Evolutionary conservation across 148 eudicot species (phyloP).

Genomic region (Hydrangea macrophylla): DNA sequence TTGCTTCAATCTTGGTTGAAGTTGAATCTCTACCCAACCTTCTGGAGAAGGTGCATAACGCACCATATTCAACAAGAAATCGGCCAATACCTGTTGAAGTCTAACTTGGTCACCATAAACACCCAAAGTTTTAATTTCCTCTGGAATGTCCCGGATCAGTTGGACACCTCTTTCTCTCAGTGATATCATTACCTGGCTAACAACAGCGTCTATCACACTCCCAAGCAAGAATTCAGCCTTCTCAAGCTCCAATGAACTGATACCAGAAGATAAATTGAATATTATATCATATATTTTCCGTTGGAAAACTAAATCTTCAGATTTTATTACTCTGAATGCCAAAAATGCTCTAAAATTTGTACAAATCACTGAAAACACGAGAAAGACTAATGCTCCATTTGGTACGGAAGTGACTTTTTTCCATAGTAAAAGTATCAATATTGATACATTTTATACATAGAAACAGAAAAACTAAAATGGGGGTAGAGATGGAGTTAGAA

Average conservation of each 20-base stretch:
- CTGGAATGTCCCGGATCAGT: constrained; percentile 84
- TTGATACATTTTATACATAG: too few relatives aligned
- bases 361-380: not conserved
- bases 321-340: not conserved
- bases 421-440: too few relatives aligned
- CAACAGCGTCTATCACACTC: constrained; percentile 79
- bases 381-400: too few relatives aligned
- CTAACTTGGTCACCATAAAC: constrained; percentile 84
- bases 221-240: constrained; percentile 70
- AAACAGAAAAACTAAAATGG: too few relatives aligned
- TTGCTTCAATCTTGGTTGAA: constrained; percentile 64
- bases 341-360: not conserved
- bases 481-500: too few relatives aligned
- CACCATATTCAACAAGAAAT: constrained; percentile 77
- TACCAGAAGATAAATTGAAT: not conserved
- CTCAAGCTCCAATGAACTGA: constrained; percentile 66
- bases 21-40: constrained; percentile 92
- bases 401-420: too few relatives aligned
- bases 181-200: constrained; percentile 81
- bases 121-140: constrained; percentile 66
- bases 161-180: constrained; percentile 78
- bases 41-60: constrained; percentile 81
- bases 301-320: not conserved
- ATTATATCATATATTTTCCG: constrained; percentile 2
- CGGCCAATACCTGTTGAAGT: constrained; percentile 76